Base-by-base conservation (phyloP, 768 basidiomycete species). In the Xerocomellus amylosporus region DNA sequence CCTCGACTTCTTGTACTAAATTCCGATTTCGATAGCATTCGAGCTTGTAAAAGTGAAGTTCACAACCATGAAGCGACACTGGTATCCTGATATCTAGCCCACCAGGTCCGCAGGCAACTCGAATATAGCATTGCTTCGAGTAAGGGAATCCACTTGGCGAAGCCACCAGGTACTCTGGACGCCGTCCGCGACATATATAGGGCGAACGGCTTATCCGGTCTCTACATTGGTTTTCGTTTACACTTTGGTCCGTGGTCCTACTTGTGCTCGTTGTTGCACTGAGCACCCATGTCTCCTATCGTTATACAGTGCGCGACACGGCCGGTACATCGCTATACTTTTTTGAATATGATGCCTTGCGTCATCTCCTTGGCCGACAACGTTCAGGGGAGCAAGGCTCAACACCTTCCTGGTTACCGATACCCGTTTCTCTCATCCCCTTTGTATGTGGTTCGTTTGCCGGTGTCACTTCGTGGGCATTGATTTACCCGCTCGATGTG, bases 401-500 rank as follows among this genome's bases (percentile, higher is more conserved):
- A 53, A 85, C 87, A 2, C 90, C 93, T n/a, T 60, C 83, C 8
- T 95, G 93, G 92, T 71, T 94, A 53, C 94, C 93, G 7, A 84
- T 95, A 62, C 86, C 82, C 64, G 62, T 77, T 24, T 87, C 88
- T 36, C 68, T 94, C 28, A 85, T 96, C 49, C 94, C 94, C 26
- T 97, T 98, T 71, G 70, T 94, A 31, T 96, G 93, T 66, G 94
- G 94, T 47, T 93, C 91, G 40, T 65, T 95, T 45, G 86, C 95
- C 49, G 94, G 94, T 54, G 93, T 97, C 39, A 85, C 86, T 44
- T 89, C 88, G 41, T 93, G 90, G 90, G 88, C 88, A 43, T 69
- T 91, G 30, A 95, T 98, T 55, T 98, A 98, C 77, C 94, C 94
- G 13, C 79, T 96, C 49, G 93, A 96, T 68, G 93, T 96, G 89